Percentiles rank a stretch among this genome's conserved stretches.
Evolutionary conservation across 371 early-diverging fungal species (phyloP).

Genomic region (Dentiscutata heterogama): DNA sequence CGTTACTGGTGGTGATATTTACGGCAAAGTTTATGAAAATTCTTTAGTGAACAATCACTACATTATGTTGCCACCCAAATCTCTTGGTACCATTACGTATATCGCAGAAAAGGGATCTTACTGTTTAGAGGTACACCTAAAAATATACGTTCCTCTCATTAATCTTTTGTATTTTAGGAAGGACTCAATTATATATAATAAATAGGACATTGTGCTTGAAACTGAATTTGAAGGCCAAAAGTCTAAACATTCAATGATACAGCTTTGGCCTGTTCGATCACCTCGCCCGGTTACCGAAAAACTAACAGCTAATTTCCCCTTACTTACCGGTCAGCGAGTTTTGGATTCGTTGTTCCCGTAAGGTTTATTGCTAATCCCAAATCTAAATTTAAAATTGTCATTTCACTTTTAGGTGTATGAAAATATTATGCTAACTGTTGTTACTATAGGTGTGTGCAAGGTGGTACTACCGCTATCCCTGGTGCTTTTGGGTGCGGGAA

Average conservation of each 20-base stretch:
- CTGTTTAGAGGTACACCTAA: constrained; percentile 74
- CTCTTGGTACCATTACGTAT: constrained; percentile 95
- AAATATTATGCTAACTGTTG: not conserved
- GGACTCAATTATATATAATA: not conserved
- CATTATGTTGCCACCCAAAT: constrained; percentile 97
- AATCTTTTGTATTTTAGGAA: not conserved
- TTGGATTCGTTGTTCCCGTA: constrained; percentile 99
- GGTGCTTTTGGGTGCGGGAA: constrained; percentile 99
- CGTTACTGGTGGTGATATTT: constrained; percentile 98
- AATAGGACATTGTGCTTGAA: constrained; percentile 92
- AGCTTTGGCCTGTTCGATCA: constrained; percentile 99
- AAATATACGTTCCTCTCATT: not conserved
- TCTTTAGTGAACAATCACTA: constrained; percentile 91
- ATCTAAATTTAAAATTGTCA: not conserved
- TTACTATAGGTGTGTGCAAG: constrained; percentile 91
- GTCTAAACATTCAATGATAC: constrained; percentile 94
- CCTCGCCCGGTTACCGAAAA: constrained; percentile 99
- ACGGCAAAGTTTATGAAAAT: constrained; percentile 98
- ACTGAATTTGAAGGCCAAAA: constrained; percentile 95
- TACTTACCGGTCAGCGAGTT: constrained; percentile 99
- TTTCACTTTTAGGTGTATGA: not conserved
- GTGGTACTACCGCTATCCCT: constrained; percentile 99
- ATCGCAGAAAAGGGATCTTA: constrained; percentile 97
- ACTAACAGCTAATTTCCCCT: constrained; percentile 95
- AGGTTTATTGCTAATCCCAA: constrained; percentile 46